Percentiles rank a stretch among this genome's conserved stretches.
Evolutionary conservation across 1,284 basidiomycete species (phyloP).

Genomic region (Boletellus deceptivus): DNA sequence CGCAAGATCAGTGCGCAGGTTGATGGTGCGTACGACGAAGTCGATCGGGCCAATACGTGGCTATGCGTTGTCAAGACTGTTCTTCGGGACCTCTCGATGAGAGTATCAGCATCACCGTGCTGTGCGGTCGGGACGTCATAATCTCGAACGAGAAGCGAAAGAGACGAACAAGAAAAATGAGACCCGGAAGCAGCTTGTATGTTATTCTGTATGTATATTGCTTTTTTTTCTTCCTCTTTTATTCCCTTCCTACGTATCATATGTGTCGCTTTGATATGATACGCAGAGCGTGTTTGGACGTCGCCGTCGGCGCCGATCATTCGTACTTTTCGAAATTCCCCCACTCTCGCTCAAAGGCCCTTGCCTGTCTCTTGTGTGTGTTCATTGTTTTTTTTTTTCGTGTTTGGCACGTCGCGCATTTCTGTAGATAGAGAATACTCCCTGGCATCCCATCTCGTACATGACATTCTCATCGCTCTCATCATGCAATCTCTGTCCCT

Average conservation of each 20-base stretch:
- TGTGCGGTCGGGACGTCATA: slow-evolving; percentile 19
- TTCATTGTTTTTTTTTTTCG: too few relatives aligned
- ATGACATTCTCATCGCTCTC: too few relatives aligned
- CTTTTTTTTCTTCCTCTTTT: slow-evolving; percentile 1
- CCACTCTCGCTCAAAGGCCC: too few relatives aligned
- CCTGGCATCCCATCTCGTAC: too few relatives aligned
- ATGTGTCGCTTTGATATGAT: too few relatives aligned
- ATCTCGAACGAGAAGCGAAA: slow-evolving; percentile 3
- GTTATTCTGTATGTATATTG: slow-evolving; percentile 35
- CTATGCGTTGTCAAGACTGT: slow-evolving; percentile 61
- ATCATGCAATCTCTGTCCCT: too few relatives aligned
- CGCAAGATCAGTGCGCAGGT: slow-evolving; percentile 60
- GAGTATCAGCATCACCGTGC: slow-evolving; percentile 36
- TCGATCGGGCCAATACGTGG: slow-evolving; percentile 59
- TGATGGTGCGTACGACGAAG: slow-evolving; percentile 59
- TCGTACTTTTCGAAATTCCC: too few relatives aligned
- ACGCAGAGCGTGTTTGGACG: too few relatives aligned
- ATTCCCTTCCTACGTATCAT: background rate
- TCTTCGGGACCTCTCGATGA: slow-evolving; percentile 52
- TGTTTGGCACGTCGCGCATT: too few relatives aligned
- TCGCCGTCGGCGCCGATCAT: too few relatives aligned
- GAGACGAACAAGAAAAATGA: background rate
- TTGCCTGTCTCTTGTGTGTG: too few relatives aligned
- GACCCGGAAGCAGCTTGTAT: slow-evolving; percentile 20
- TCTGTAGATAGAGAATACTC: too few relatives aligned